These are phyloP conservation scores for Penicillium simplicissimum DNA, from an alignment of 495 filamentous ascomycete genomes.

Conservation along the genomic window DNA sequence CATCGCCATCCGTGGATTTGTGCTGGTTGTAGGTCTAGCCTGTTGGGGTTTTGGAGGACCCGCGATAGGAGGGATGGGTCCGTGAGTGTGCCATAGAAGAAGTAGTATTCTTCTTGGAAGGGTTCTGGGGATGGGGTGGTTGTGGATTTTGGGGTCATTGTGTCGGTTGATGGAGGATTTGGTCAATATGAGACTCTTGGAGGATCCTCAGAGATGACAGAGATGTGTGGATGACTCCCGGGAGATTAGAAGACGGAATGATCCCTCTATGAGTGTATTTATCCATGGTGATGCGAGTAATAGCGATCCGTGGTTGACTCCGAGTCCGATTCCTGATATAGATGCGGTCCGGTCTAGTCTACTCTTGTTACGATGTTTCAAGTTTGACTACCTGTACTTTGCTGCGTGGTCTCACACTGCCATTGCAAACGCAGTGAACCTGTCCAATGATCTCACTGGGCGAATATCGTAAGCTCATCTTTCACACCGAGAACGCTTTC, in stretches of 20 bases:
- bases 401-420: constrained; percentile 43
- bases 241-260: background rate
- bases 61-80: background rate
- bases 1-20: background rate
- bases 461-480: constrained; percentile 32
- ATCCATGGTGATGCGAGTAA: background rate
- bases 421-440: constrained; percentile 32
- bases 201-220: background rate
- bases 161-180: background rate
- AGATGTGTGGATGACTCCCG: background rate
- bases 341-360: background rate
- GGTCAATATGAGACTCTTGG: background rate
- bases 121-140: background rate
- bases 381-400: constrained; percentile 38
- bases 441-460: constrained; percentile 43
- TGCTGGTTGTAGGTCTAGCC: background rate
- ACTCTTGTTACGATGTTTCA: background rate
- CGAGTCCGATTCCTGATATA: background rate
- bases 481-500: too few species aligned
- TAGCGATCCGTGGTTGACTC: background rate
- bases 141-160: background rate
- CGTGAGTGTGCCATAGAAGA: background rate
- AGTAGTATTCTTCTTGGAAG: constrained; percentile 1
- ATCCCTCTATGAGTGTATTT: background rate
- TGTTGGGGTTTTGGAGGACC: background rate